Base-by-base conservation (phyloP, 176 grass and related monocot species). In the Triticum dicoccoides region DNA sequence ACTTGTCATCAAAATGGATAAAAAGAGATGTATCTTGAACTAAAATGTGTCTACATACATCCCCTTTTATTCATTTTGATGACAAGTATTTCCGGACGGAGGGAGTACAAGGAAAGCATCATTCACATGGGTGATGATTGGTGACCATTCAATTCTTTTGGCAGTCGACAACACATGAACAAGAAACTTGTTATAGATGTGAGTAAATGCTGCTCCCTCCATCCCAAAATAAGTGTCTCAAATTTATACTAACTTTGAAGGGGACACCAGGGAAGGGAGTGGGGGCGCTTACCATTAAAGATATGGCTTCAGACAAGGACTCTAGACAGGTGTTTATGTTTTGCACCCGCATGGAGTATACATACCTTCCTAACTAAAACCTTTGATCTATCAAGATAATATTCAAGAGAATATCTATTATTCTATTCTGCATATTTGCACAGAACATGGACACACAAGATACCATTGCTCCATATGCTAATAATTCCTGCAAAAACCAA, bases 261-360 rank as follows among this genome's bases (percentile, higher is more conserved):
- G 30, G 30, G 14, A 34, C 27, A 14, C 0, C 65, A 33, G 27
- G 29, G 65, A 32, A 13, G 65, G 65, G 27, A 66, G 27, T 49
- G 45, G 49, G 25, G 14, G 17, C 11, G 41, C 95, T 91, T 77
- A 98, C 95, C 77, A 98, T 87, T 85, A 98, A 87, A 77, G 76
- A 90, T 88, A 95, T 93, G 17, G 95, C 95, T 71, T 95, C 95
- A 88, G 80, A 86, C 39, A 98, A 90, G 70, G 72, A 91, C 29
- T 91, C 77, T 45, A 95, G 85, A 89, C 87, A 93, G 25, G 24
- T 66, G 65, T 15, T 82, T 81, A 95, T 85, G 62, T 78, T 80
- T 61, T 88, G 72, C 66, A 86, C 32, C 85, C 95, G 80, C 85
- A 80, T 91, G 89, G 84, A 91, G 76, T 70, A 23, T 33, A 15